These are phyloP conservation scores for Nidula niveotomentosa DNA, from an alignment of 1,284 basidiomycete species.

Conservation along the genomic window DNA sequence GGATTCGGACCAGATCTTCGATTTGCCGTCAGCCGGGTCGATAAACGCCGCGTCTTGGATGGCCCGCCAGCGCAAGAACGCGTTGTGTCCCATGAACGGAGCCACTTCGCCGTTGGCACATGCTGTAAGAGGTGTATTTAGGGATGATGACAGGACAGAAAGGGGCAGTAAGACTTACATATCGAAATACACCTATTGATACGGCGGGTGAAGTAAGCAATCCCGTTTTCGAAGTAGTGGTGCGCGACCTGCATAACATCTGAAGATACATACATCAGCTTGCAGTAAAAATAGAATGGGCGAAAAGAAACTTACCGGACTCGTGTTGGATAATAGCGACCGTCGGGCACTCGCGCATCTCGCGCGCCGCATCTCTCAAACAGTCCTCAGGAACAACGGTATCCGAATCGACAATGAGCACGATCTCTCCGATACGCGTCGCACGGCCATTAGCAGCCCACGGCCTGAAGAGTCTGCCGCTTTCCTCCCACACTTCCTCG, in stretches of 20 bases:
- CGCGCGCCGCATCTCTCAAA: slow-evolving; percentile 81
- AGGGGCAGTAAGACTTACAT: slow-evolving; percentile 7
- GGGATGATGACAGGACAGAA: neutral
- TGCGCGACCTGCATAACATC: slow-evolving; percentile 82
- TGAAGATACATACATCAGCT: slow-evolving; percentile 15
- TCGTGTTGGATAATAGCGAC: slow-evolving; percentile 86
- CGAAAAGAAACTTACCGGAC: slow-evolving; percentile 41
- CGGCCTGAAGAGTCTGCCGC: slow-evolving; percentile 51
- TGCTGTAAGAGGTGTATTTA: slow-evolving; percentile 11
- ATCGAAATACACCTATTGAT: slow-evolving; percentile 51
- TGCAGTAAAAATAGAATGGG: neutral
- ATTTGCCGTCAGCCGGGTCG: slow-evolving; percentile 61
- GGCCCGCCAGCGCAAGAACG: slow-evolving; percentile 84
- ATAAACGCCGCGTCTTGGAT: slow-evolving; percentile 78
- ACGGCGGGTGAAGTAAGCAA: slow-evolving; percentile 78
- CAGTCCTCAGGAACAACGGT: slow-evolving; percentile 85
- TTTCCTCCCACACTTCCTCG: slow-evolving; percentile 66
- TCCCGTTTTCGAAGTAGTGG: slow-evolving; percentile 86
- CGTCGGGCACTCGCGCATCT: slow-evolving; percentile 75
- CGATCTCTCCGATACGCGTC: slow-evolving; percentile 60
- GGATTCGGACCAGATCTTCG: slow-evolving; percentile 82
- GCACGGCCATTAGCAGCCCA: slow-evolving; percentile 66
- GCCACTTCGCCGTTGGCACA: slow-evolving; percentile 71
- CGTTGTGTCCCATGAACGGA: slow-evolving; percentile 88
- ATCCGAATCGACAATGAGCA: slow-evolving; percentile 78